A percentile compares a stretch with the other conserved stretches of the same genome.
These are phyloP conservation scores for Pseudonitzschia delicatissima DNA, from an alignment of 108 stramenopile species.

Conservation along the genomic window DNA sequence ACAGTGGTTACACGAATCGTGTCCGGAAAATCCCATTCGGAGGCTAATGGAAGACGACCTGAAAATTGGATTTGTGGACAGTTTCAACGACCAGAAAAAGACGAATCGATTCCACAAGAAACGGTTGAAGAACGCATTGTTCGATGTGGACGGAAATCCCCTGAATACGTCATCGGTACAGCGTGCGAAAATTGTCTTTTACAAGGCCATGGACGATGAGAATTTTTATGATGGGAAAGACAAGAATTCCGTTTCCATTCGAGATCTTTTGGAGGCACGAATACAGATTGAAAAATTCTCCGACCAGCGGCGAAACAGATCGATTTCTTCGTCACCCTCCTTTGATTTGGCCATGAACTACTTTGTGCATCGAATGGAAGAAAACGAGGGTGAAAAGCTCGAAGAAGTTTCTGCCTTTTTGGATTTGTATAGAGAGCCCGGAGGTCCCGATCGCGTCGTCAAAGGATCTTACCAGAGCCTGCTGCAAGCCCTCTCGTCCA, in stretches of 20 bases:
- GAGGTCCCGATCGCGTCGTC: constrained; percentile 13
- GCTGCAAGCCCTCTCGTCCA: background rate
- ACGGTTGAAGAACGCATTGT: constrained; percentile 6
- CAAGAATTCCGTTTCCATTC: background rate
- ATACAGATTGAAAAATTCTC: background rate
- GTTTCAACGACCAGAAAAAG: background rate
- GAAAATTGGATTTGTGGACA: background rate
- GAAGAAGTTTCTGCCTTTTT: constrained; percentile 2
- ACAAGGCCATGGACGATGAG: constrained; percentile 10
- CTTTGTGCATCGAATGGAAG: constrained; percentile 21
- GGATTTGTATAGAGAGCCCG: background rate
- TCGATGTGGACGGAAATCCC: background rate
- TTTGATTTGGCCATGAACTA: constrained; percentile 12
- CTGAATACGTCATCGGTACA: background rate
- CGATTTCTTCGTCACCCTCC: background rate
- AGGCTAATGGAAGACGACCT: constrained; percentile 20
- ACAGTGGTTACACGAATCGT: constrained; percentile 22
- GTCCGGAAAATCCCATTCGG: constrained; percentile 10
- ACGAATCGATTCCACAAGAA: background rate
- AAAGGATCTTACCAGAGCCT: constrained; percentile 9
- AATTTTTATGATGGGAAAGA: background rate
- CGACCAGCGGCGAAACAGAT: background rate
- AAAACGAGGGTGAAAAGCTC: constrained; percentile 25
- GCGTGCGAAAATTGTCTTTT: constrained; percentile 1
- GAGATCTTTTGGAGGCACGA: background rate